Evolutionary conservation across 495 filamentous ascomycete species (phyloP).

Genomic region (Tuber umbilicatum): DNA sequence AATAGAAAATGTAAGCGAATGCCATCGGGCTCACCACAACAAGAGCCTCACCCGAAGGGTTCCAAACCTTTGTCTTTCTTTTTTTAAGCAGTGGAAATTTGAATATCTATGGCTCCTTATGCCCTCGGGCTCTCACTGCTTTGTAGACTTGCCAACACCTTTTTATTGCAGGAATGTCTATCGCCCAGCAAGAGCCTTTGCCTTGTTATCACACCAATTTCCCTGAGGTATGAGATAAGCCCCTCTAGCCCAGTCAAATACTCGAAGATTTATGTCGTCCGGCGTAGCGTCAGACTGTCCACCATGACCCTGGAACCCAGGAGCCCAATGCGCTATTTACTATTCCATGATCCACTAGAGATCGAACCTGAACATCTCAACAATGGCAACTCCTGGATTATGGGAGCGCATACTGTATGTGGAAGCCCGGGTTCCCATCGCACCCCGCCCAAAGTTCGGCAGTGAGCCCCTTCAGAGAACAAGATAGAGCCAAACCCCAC

Average conservation of each 20-base stretch:
- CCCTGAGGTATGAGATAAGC: background rate
- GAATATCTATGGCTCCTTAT: background rate
- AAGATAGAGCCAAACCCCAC: background rate
- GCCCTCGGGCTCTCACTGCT: background rate
- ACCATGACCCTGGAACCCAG: no score
- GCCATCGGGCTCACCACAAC: background rate
- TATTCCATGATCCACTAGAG: no score
- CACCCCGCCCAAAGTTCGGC: background rate
- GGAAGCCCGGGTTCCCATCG: background rate
- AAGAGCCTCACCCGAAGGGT: background rate
- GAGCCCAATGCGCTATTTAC: no score
- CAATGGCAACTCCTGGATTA: background rate
- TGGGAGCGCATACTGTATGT: background rate
- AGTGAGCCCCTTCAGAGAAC: background rate
- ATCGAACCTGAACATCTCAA: no score
- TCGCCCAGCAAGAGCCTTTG: background rate
- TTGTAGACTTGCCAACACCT: background rate
- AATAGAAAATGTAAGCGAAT: background rate
- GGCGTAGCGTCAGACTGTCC: no score
- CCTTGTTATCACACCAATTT: background rate
- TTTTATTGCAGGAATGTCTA: background rate
- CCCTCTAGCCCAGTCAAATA: background rate
- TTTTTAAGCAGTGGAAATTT: background rate
- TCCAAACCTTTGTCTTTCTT: background rate
- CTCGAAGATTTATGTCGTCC: background rate